Percentiles rank a stretch among this genome's conserved stretches.
phyloP scores from a whole-genome alignment of 225 moss, liverwort and hornwort genomes.

The Polytrichum commune region DNA sequence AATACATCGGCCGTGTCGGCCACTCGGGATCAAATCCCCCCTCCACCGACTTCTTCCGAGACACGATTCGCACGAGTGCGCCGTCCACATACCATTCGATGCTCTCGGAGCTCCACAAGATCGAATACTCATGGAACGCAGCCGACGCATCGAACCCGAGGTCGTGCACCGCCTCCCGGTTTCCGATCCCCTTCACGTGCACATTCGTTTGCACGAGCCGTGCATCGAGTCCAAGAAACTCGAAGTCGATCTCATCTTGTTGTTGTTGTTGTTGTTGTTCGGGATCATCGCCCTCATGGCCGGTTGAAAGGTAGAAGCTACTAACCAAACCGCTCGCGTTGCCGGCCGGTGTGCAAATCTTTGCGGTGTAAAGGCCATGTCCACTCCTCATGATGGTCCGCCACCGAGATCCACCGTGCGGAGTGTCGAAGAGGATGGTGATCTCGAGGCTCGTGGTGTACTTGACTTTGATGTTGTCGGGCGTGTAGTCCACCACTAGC shows the following conservation, averaged over 20 bases:
- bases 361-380: conserved; percentile 23
- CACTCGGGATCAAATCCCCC: conserved; percentile 2
- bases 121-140: conserved; percentile 30
- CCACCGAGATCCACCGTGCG: background rate
- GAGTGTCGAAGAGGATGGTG: background rate
- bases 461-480: background rate
- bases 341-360: conserved; percentile 28
- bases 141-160: conserved; percentile 24
- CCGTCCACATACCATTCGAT: conserved; percentile 36
- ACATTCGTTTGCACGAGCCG: conserved; percentile 32
- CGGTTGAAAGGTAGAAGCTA: conserved; percentile 40
- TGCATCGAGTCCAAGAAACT: conserved; percentile 40
- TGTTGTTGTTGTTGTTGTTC: background rate
- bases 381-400: background rate
- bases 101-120: conserved; percentile 17
- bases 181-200: conserved; percentile 19
- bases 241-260: conserved; percentile 42
- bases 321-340: conserved; percentile 31
- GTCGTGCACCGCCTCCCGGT: conserved; percentile 20
- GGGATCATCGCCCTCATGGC: conserved; percentile 12
- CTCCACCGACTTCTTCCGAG: background rate
- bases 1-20: conserved; percentile 28
- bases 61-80: conserved; percentile 6
- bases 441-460: background rate
- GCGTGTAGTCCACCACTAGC: conserved; percentile 3